phyloP scores from a whole-genome alignment of 164 flowering plant genomes.

The Berberis thunbergii region DNA sequence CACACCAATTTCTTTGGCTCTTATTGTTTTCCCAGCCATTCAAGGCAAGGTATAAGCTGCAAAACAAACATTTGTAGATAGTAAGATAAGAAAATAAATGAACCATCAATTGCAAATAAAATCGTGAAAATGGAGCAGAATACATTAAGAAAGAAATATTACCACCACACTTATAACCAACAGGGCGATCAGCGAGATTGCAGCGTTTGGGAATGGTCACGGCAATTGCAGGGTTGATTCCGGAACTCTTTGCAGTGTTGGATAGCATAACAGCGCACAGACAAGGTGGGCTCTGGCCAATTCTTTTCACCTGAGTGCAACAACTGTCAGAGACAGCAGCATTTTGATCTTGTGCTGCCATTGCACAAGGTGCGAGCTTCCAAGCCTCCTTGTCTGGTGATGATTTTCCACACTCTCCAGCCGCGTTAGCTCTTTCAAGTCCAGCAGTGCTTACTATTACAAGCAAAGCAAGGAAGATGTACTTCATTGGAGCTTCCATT shows the following conservation, averaged over 20 bases:
- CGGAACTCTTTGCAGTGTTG: slow-evolving; percentile 36
- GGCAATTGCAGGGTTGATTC: slow-evolving; percentile 53
- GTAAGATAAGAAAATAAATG: too few relatives aligned
- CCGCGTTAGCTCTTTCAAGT: slow-evolving; percentile 21
- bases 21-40: too few relatives aligned
- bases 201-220: slow-evolving; percentile 65
- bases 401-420: slow-evolving; percentile 42
- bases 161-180: too few relatives aligned
- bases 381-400: slow-evolving; percentile 36
- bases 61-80: too few relatives aligned
- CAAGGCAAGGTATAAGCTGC: too few relatives aligned
- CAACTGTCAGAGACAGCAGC: slow-evolving; percentile 30
- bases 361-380: slow-evolving; percentile 42
- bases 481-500: slow-evolving; percentile 28
- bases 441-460: slow-evolving; percentile 16
- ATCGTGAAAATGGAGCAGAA: too few relatives aligned
- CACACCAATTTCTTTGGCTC: too few relatives aligned
- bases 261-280: slow-evolving; percentile 78
- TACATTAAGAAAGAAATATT: too few relatives aligned
- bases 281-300: slow-evolving; percentile 56
- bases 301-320: slow-evolving; percentile 35
- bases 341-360: slow-evolving; percentile 33
- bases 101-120: too few relatives aligned
- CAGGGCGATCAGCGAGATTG: slow-evolving; percentile 57
- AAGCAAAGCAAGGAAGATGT: slow-evolving; percentile 21